Evolutionary conservation across 208 protist species (phyloP).

Genomic region (Porcisia hertigi): DNA sequence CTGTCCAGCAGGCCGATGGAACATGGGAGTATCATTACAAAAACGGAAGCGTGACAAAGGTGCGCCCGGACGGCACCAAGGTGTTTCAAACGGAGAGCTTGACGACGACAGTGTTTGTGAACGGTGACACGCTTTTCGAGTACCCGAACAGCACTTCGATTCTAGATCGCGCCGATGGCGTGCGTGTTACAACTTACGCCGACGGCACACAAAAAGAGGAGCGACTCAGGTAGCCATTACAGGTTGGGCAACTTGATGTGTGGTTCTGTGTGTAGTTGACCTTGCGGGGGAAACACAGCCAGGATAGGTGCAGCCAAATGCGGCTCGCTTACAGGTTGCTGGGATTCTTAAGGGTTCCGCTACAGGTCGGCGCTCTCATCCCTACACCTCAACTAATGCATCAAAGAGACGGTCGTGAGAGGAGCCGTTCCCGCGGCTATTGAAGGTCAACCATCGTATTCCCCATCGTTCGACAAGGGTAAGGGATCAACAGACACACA

Average conservation of each 20-base stretch:
- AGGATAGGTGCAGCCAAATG: not conserved
- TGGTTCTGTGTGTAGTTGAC: not conserved
- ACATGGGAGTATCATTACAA: conserved; percentile 81
- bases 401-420: not conserved
- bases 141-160: conserved; percentile 79
- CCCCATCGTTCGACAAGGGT: not conserved
- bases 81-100: conserved; percentile 59
- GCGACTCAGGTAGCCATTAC: conserved; percentile 24
- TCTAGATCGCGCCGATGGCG: conserved; percentile 72
- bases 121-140: conserved; percentile 76
- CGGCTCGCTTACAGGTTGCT: not conserved
- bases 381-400: not conserved
- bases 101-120: conserved; percentile 66
- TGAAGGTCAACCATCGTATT: not conserved
- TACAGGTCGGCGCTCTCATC: not conserved
- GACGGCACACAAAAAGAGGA: conserved; percentile 75
- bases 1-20: conserved; percentile 61
- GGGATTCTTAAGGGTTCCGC: not conserved
- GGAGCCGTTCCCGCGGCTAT: not conserved
- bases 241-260: not conserved
- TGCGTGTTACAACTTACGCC: conserved; percentile 72
- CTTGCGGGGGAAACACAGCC: not conserved
- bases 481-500: not conserved
- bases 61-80: conserved; percentile 59
- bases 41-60: conserved; percentile 65